Base-by-base conservation (phyloP, 2,329 filamentous ascomycete genomes). In the Triangularia setosa region DNA sequence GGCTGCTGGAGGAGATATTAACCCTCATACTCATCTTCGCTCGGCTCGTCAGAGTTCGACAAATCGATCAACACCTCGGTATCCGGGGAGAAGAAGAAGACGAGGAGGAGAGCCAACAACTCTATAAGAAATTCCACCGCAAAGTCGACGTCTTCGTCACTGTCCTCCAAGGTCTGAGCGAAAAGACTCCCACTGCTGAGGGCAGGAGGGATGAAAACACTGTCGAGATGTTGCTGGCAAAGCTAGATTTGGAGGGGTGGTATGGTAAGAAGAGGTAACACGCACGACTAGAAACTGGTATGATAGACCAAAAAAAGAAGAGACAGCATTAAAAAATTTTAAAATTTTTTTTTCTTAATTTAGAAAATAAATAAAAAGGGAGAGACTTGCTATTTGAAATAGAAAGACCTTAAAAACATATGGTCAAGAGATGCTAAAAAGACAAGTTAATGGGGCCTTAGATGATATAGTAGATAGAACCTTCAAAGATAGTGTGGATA, bases 1-100 rank as follows among this genome's bases (percentile, higher is more conserved):
- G 84, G 44, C 78, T 96, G 0, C 78, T 97, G 0, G 90, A 96
- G 66, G 89, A 90, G 18, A 90, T 94, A 1, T 94, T 96, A 68
- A 80, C 81, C 0, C 76, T 86, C 0, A 84, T 96, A n/a, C 78
- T 97, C 11, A 79, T 82, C 12, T 95, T 95, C 72, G 87, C 88
- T n/a, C 84, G 82, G 69, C 72, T 76, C 40, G 75, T 77, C 18
- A 76, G 80, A 68, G 70, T 78, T n/a, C n/a, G n/a, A n/a, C n/a
- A 79, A 44, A 24, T 28, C 23, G 44, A 14, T n/a, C 4, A 2
- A 53, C 16, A 52, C 35, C 35, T 48, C 14, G 35, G 35, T 3
- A 30, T 52, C 48, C 23, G 2, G 12, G 76, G 78, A 18, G 7
- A 18, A 48, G n/a, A 48, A 9, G n/a, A 48, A 53, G 71, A 76